Percentiles rank a stretch among this genome's conserved stretches.
Conservation (phyloP, 495 filamentous ascomycete species). For the Daldinia bambusicola region DNA sequence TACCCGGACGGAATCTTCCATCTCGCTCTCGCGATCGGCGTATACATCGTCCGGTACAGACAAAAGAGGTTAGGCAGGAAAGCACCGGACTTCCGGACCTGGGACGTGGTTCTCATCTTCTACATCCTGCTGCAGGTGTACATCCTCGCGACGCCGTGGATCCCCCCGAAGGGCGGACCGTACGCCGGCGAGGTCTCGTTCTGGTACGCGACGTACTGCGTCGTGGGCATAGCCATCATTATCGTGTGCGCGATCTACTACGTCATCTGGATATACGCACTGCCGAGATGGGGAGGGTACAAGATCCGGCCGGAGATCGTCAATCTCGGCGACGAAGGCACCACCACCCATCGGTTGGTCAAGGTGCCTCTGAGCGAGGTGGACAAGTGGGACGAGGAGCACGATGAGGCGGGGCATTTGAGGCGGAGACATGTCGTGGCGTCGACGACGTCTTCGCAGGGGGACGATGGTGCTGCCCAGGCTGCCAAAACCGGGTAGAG, state of each 20-base stretch:
- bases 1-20: constrained; percentile 67
- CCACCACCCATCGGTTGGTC: constrained; percentile 62
- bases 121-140: constrained; percentile 65
- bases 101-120: constrained; percentile 65
- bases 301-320: constrained; percentile 65
- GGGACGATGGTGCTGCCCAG: constrained; percentile 8
- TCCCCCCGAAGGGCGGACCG: constrained; percentile 66
- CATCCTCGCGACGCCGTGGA: constrained; percentile 72
- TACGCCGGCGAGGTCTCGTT: constrained; percentile 70
- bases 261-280: constrained; percentile 62
- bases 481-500: constrained; percentile 9
- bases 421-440: constrained; percentile 21
- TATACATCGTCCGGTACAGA: constrained; percentile 63
- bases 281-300: constrained; percentile 63
- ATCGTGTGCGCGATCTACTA: constrained; percentile 65
- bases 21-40: constrained; percentile 62
- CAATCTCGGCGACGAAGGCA: constrained; percentile 56
- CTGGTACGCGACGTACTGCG: constrained; percentile 73
- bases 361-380: constrained; percentile 64
- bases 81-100: constrained; percentile 61
- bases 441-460: constrained; percentile 8
- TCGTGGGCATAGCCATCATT: constrained; percentile 64
- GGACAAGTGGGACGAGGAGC: constrained; percentile 63
- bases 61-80: constrained; percentile 59
- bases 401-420: constrained; percentile 63